These are phyloP conservation scores for Recurvomyces mirabilis DNA, from an alignment of 495 filamentous ascomycete species.

Conservation along the genomic window DNA sequence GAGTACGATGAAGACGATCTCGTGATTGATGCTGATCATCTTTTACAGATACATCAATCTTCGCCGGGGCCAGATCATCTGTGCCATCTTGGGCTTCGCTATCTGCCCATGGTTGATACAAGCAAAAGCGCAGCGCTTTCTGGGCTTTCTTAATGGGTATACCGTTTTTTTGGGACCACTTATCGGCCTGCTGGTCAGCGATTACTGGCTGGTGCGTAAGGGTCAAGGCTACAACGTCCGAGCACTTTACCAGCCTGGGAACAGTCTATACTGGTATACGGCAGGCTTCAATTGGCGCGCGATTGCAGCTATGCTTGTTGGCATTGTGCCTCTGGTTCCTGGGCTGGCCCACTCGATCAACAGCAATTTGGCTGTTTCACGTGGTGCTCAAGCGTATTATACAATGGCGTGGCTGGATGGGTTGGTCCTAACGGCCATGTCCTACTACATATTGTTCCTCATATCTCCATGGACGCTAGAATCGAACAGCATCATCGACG, in stretches of 20 bases:
- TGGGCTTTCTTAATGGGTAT: conserved; percentile 47
- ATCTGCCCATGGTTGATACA: conserved; percentile 54
- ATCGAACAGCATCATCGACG: too few species aligned
- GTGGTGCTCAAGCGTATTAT: conserved; percentile 4
- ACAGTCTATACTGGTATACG: conserved; percentile 43
- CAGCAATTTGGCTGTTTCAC: conserved; percentile 37
- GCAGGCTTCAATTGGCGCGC: conserved; percentile 57
- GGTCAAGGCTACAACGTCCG: conserved; percentile 46
- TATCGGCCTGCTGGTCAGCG: conserved; percentile 52
- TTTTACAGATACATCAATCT: conserved; percentile 34
- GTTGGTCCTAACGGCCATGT: background rate
- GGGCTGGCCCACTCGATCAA: conserved; percentile 44
- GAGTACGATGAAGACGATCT: conserved; percentile 23
- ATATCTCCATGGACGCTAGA: conserved; percentile 6
- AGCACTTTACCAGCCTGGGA: conserved; percentile 39
- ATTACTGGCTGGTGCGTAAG: conserved; percentile 54
- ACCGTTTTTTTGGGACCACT: conserved; percentile 59
- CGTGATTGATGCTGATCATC: background rate
- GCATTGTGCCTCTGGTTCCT: conserved; percentile 52
- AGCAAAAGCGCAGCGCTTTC: conserved; percentile 43
- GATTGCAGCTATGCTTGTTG: conserved; percentile 48
- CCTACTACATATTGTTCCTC: conserved; percentile 6
- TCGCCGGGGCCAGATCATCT: conserved; percentile 49
- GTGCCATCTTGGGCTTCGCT: conserved; percentile 46
- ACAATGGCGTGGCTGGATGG: conserved; percentile 10